Conservation (phyloP, 371 early-diverging fungal species). For the Lichtheimia ornata region DNA sequence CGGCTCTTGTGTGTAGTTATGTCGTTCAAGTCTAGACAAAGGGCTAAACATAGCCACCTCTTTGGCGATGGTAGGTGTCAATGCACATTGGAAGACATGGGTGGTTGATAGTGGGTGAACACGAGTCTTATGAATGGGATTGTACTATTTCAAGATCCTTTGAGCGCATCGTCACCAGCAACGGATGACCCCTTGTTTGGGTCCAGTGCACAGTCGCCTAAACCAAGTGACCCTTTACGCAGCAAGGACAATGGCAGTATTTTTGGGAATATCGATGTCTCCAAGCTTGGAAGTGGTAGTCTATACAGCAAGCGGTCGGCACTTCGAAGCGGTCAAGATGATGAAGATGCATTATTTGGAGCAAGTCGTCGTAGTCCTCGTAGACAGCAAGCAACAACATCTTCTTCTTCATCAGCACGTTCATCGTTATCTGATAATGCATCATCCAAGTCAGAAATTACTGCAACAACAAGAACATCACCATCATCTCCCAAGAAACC, state of each 20-base stretch:
- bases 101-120: neutral
- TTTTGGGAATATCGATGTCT: slow-evolving; percentile 51
- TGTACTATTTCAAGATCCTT: slow-evolving; percentile 27
- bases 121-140: neutral
- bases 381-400: slow-evolving; percentile 2
- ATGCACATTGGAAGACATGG: neutral
- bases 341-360: slow-evolving; percentile 36
- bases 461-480: slow-evolving; percentile 1
- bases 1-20: slow-evolving; percentile 10
- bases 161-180: slow-evolving; percentile 27
- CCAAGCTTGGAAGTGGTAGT: slow-evolving; percentile 30
- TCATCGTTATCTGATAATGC: slow-evolving; percentile 2
- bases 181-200: slow-evolving; percentile 37
- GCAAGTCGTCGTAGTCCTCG: slow-evolving; percentile 9
- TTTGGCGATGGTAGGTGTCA: slow-evolving; percentile 47
- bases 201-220: slow-evolving; percentile 6
- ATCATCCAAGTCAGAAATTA: neutral
- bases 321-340: slow-evolving; percentile 10
- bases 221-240: slow-evolving; percentile 7
- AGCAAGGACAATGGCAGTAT: slow-evolving; percentile 23
- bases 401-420: slow-evolving; percentile 13
- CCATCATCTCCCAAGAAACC: slow-evolving; percentile 1
- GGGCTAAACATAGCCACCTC: slow-evolving; percentile 43
- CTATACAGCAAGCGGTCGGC: neutral
- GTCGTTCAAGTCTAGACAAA: slow-evolving; percentile 48